phyloP scores from a whole-genome alignment of 176 grass and related monocot species.

The Carex cristatella region DNA sequence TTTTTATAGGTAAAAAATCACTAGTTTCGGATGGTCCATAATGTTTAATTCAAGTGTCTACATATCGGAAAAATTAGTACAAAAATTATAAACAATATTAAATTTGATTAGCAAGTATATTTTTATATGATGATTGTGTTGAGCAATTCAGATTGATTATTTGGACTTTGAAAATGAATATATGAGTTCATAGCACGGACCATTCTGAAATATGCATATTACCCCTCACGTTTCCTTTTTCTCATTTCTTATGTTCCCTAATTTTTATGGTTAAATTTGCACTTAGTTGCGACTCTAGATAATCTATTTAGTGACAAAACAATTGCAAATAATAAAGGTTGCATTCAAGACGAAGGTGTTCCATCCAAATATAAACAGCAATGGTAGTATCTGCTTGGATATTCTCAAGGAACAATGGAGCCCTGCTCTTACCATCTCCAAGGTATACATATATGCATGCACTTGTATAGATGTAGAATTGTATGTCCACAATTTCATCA shows the following conservation, averaged over 20 bases:
- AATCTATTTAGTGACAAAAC: slow-evolving; percentile 15
- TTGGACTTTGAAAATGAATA: too few species aligned
- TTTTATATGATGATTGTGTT: too few species aligned
- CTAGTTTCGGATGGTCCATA: too few species aligned
- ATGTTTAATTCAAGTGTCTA: too few species aligned
- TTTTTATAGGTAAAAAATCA: too few species aligned
- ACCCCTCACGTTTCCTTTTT: too few species aligned
- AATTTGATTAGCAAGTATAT: too few species aligned
- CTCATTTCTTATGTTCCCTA: neutral
- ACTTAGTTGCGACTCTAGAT: neutral
- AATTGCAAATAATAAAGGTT: slow-evolving; percentile 23
- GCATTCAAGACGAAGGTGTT: slow-evolving; percentile 34
- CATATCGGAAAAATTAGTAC: too few species aligned
- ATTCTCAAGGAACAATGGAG: slow-evolving; percentile 40
- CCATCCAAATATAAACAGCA: slow-evolving; percentile 36
- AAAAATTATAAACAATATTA: too few species aligned
- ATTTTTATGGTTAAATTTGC: neutral
- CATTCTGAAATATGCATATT: too few species aligned
- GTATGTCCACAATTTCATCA: neutral
- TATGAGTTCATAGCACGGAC: too few species aligned
- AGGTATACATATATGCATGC: slow-evolving; percentile 12
- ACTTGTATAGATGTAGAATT: neutral
- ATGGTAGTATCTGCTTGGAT: slow-evolving; percentile 32
- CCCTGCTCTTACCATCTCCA: slow-evolving; percentile 32
- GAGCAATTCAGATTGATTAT: too few species aligned